Conservation (phyloP, 345 rosid genomes). For the Erodium maritimum region DNA sequence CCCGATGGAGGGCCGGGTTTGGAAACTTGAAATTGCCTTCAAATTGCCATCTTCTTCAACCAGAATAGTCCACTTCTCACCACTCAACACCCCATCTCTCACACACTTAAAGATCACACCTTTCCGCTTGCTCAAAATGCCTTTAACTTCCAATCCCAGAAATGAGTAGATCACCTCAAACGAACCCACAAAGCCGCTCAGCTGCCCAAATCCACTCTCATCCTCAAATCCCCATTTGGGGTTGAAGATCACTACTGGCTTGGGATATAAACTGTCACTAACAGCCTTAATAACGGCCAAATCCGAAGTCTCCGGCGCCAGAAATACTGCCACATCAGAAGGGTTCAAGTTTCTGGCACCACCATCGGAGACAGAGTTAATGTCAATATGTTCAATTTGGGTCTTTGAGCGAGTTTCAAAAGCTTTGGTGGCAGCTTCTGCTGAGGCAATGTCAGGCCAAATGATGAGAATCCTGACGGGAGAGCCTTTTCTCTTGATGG, state of each 20-base stretch:
- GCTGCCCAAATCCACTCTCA: conserved; percentile 42
- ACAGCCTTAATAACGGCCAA: conserved; percentile 22
- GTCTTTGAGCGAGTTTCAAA: conserved; percentile 22
- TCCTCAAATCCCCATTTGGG: conserved; percentile 67
- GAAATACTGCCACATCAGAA: conserved; percentile 52
- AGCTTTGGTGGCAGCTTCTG: conserved; percentile 25
- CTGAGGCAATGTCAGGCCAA: conserved; percentile 30
- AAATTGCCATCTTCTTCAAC: conserved; percentile 54
- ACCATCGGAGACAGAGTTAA: conserved; percentile 18
- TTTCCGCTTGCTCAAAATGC: conserved; percentile 52
- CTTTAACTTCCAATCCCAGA: conserved; percentile 61
- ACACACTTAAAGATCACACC: conserved; percentile 71
- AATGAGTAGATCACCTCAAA: conserved; percentile 79
- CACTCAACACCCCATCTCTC: conserved; percentile 70
- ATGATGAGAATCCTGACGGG: conserved; percentile 34
- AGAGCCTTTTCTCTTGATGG: conserved; percentile 49
- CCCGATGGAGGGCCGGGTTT: conserved; percentile 48
- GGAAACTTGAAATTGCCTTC: conserved; percentile 65
- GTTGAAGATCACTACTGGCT: conserved; percentile 68
- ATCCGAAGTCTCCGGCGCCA: conserved; percentile 52
- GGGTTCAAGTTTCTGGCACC: conserved; percentile 22
- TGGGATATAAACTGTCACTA: conserved; percentile 33
- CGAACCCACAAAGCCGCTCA: conserved; percentile 34
- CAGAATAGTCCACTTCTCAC: conserved; percentile 61
- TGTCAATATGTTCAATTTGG: conserved; percentile 28